Evolutionary conservation across 805 yeast genomes (phyloP).

Genomic region (Kazachstania africana): DNA sequence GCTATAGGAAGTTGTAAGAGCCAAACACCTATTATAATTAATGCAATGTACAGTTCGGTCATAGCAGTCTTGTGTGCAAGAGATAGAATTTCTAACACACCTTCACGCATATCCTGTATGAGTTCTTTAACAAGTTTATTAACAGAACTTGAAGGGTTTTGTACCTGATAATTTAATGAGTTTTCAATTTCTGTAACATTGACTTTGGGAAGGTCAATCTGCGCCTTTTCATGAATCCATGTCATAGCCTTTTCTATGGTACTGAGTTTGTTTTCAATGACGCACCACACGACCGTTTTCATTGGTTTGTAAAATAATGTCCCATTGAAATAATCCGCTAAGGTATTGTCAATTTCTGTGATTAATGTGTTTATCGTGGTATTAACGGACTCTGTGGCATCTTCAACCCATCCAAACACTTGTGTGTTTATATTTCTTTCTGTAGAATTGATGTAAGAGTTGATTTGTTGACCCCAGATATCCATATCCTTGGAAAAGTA

Average conservation of each 20-base stretch:
- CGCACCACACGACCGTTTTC: conserved; percentile 61
- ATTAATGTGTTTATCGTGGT: conserved; percentile 48
- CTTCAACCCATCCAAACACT: conserved; percentile 53
- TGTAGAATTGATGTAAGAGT: conserved; percentile 36
- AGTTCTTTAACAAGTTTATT: conserved; percentile 4
- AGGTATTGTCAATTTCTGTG: conserved; percentile 42
- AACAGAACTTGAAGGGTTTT: conserved; percentile 1
- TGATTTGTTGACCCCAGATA: conserved; percentile 47
- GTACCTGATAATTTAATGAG: conserved; percentile 6
- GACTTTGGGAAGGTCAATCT: conserved; percentile 45
- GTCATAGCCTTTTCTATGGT: conserved; percentile 58
- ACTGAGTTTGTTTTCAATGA: conserved; percentile 60
- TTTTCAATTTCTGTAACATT: conserved; percentile 23
- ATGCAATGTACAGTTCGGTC: conserved; percentile 37
- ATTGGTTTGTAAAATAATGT: conserved; percentile 59
- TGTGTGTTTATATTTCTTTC: conserved; percentile 48
- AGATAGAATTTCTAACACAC: conserved; percentile 22
- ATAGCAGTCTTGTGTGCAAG: conserved; percentile 25
- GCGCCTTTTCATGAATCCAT: conserved; percentile 63
- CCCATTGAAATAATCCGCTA: conserved; percentile 49
- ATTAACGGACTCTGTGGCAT: conserved; percentile 48
- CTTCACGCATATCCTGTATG: conserved; percentile 10
- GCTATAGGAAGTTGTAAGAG: conserved; percentile 33
- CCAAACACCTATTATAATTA: conserved; percentile 39
- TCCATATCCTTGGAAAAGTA: conserved; percentile 25